Evolutionary conservation across 129 eudicot species (phyloP), one percentile per base, ranked within the genome.

Genomic region (Deinandra increscens): DNA sequence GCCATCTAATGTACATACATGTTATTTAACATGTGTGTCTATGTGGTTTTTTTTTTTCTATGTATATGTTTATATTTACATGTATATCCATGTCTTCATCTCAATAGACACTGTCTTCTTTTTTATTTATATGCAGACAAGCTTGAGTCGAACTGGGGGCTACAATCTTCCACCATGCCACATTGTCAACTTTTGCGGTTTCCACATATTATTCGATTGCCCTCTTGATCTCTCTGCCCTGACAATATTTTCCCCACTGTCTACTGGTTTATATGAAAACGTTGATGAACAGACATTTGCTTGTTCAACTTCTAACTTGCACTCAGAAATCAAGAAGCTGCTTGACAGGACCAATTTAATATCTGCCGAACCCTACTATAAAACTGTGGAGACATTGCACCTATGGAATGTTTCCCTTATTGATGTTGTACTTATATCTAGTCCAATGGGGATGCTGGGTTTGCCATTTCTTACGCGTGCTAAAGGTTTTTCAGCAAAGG

Each of bases 381-480:
- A 72, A 73, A 83, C 92, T 43, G 73, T 83, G 34, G 84, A 80
- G 59, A 60, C 58, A 50, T 69, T 93, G 79, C 86, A 83, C 60
- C 65, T 83, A 3, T 89, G 91, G 95, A 43, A 84, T 85, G 70
- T 62, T 55, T 79, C 96, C 10, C 78, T 81, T 41, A 83, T 93
- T 73, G 95, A 93, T 81, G 69, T 81, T 23, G 92, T 93, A 26
- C 60, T 93, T 70, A 89, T 93, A 45, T 84, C 96, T 9, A 84
- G 84, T 74, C 89, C 95, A 11, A 87, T 79, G 91, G 97, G 98
- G 39, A 86, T 93, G 95, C 80, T 93, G 51, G 98, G 98, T 12
- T 74, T 89, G 79, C 98, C 98, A 4, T 89, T 82, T 79, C 91
- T 92, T 26, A 92, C 96, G 34, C 81, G 96, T 55, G 4, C 68